Percentiles rank a stretch among this genome's conserved stretches.
Conservation (phyloP, 2,329 filamentous ascomycete species). For the Nigrograna mackinnonii region DNA sequence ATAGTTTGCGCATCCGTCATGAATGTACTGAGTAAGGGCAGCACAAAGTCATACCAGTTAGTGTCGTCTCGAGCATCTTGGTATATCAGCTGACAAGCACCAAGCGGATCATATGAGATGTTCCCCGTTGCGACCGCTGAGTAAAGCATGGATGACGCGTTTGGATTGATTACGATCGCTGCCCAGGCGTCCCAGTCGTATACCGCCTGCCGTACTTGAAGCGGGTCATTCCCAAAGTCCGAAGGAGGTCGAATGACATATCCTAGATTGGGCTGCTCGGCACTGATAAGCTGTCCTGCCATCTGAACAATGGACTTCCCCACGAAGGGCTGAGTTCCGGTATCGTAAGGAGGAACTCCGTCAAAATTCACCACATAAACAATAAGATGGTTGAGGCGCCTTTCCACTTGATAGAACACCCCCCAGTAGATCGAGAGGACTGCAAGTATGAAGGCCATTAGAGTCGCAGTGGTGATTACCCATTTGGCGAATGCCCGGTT, state of each 20-base stretch:
- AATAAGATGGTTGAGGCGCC: slow-evolving; percentile 46
- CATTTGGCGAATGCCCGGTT: slow-evolving; percentile 46
- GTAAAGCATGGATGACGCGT: slow-evolving; percentile 62
- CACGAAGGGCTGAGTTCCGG: slow-evolving; percentile 54
- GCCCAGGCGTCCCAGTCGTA: slow-evolving; percentile 64
- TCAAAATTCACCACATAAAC: slow-evolving; percentile 69
- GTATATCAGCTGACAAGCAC: slow-evolving; percentile 61
- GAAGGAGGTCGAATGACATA: slow-evolving; percentile 53
- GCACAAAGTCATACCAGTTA: slow-evolving; percentile 57
- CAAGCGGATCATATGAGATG: slow-evolving; percentile 61
- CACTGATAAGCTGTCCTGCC: slow-evolving; percentile 48
- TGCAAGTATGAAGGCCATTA: slow-evolving; percentile 60
- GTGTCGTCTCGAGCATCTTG: slow-evolving; percentile 61
- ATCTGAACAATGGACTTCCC: slow-evolving; percentile 57
- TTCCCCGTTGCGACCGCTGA: slow-evolving; percentile 60
- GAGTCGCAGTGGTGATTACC: slow-evolving; percentile 49
- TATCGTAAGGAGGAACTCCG: slow-evolving; percentile 57
- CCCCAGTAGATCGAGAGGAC: slow-evolving; percentile 67
- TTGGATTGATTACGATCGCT: slow-evolving; percentile 65
- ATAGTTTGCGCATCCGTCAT: slow-evolving; percentile 49
- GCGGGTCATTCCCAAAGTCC: slow-evolving; percentile 60
- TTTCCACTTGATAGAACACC: slow-evolving; percentile 55
- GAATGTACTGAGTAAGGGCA: slow-evolving; percentile 55
- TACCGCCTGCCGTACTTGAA: slow-evolving; percentile 60
- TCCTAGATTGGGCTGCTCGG: slow-evolving; percentile 48